phyloP scores from a whole-genome alignment of 2,329 filamentous ascomycete genomes.

The Aspergillus pseudonomiae region DNA sequence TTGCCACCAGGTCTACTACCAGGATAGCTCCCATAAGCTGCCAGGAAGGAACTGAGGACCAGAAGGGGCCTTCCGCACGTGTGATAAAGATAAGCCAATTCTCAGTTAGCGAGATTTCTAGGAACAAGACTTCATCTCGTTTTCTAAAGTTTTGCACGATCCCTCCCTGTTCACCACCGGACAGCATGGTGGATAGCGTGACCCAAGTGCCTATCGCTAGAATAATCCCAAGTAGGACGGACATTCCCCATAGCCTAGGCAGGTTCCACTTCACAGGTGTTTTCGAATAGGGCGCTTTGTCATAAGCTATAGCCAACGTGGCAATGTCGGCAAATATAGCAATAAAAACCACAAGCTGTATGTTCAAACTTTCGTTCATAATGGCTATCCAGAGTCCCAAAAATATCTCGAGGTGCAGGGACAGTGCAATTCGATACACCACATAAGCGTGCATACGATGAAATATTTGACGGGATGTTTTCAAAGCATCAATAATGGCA shows the following conservation, averaged over 20 bases:
- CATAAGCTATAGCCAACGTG: constrained; percentile 89
- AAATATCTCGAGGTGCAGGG: constrained; percentile 88
- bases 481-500: constrained; percentile 89
- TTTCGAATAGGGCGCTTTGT: constrained; percentile 85
- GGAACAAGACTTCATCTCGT: constrained; percentile 80
- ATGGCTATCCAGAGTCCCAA: constrained; percentile 90
- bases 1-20: constrained; percentile 80
- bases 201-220: constrained; percentile 87
- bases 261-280: constrained; percentile 93
- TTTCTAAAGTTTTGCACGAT: constrained; percentile 89
- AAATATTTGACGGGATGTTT: constrained; percentile 93
- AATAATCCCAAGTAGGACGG: constrained; percentile 77
- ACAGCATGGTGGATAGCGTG: constrained; percentile 81
- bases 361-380: constrained; percentile 79
- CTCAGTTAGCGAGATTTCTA: constrained; percentile 86
- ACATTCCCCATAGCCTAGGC: constrained; percentile 92
- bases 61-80: constrained; percentile 88
- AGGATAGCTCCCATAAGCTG: constrained; percentile 78
- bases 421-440: constrained; percentile 91
- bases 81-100: constrained; percentile 98
- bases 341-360: constrained; percentile 88
- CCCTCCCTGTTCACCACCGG: constrained; percentile 69
- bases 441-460: constrained; percentile 97
- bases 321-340: constrained; percentile 94
- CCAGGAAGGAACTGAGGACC: constrained; percentile 87